Percentiles rank a stretch among this genome's conserved stretches.
These are phyloP conservation scores for Drechslera avenae DNA, from an alignment of 2,329 filamentous ascomycete genomes.

Conservation along the genomic window DNA sequence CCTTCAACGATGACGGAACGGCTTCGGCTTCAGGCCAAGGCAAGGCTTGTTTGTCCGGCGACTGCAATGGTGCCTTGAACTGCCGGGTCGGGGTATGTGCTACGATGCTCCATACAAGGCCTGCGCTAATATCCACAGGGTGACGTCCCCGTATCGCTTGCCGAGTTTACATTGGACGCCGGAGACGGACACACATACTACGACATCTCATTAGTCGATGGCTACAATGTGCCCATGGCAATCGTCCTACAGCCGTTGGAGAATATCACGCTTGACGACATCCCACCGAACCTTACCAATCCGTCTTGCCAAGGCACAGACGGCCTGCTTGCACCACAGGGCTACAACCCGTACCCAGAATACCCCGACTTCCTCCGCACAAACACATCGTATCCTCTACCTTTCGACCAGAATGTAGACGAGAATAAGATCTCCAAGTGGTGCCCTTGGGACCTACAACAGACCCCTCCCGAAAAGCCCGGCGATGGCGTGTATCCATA, in stretches of 20 bases:
- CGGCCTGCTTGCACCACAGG: constrained; percentile 58
- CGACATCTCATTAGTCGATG: constrained; percentile 83
- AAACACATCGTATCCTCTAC: constrained; percentile 69
- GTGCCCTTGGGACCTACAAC: constrained; percentile 82
- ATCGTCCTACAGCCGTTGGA: constrained; percentile 59
- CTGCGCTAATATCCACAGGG: constrained; percentile 58
- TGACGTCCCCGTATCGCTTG: constrained; percentile 73
- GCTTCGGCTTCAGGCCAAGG: constrained; percentile 55
- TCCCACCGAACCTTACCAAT: constrained; percentile 78
- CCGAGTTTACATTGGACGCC: constrained; percentile 78
- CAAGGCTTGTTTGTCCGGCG: constrained; percentile 72
- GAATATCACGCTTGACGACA: constrained; percentile 63
- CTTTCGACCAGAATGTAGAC: constrained; percentile 66
- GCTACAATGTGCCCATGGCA: constrained; percentile 78
- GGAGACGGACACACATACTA: constrained; percentile 75
- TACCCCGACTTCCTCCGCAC: constrained; percentile 61
- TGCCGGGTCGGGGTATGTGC: constrained; percentile 70
- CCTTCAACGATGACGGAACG: constrained; percentile 69
- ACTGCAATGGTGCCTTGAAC: constrained; percentile 72
- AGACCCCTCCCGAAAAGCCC: constrained; percentile 69
- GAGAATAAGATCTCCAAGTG: constrained; percentile 65
- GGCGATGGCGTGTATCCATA: constrained; percentile 80
- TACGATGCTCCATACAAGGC: background rate
- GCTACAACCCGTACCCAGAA: constrained; percentile 58
- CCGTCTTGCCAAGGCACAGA: constrained; percentile 75